A percentile compares a stretch with the other conserved stretches of the same genome.
These are phyloP conservation scores for Pontederia crassipes DNA, from an alignment of 176 grass and related monocot species.

Conservation along the genomic window DNA sequence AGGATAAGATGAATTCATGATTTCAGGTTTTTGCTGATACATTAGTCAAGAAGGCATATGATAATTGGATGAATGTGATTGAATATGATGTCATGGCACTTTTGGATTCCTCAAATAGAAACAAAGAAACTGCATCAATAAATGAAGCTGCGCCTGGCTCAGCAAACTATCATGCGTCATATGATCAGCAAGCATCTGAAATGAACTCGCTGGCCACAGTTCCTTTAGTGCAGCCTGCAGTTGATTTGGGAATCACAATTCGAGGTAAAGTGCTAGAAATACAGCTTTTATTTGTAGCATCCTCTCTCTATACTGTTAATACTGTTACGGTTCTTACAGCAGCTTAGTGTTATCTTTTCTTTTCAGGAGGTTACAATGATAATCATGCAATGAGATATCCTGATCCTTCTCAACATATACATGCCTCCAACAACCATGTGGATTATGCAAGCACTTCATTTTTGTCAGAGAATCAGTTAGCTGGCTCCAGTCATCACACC, in stretches of 20 bases:
- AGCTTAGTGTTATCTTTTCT: too few species aligned
- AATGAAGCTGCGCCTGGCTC: slow-evolving; percentile 23
- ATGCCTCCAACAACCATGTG: slow-evolving; percentile 24
- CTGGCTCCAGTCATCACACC: slow-evolving; percentile 27
- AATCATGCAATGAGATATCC: too few species aligned
- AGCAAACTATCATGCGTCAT: slow-evolving; percentile 20
- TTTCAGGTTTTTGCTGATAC: neutral
- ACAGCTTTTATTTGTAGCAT: too few species aligned
- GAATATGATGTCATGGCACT: slow-evolving; percentile 4
- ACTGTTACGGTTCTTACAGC: too few species aligned
- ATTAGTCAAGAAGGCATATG: slow-evolving; percentile 6
- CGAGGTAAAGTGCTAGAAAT: slow-evolving; percentile 26
- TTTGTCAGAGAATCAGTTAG: slow-evolving; percentile 37
- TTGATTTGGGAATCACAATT: neutral
- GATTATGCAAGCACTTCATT: slow-evolving; percentile 42
- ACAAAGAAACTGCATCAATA: neutral
- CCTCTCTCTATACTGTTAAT: too few species aligned
- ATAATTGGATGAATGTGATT: slow-evolving; percentile 8
- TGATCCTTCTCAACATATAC: neutral
- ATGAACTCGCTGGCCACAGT: slow-evolving; percentile 26
- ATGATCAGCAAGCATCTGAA: slow-evolving; percentile 24
- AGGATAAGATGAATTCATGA: neutral
- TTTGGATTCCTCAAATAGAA: neutral
- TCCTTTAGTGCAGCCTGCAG: slow-evolving; percentile 27
- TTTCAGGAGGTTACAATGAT: too few species aligned